A percentile compares a stretch with the other conserved stretches of the same genome.
These are phyloP conservation scores for Streptanthus diversifolius DNA, from an alignment of 345 rosid species.

Conservation along the genomic window DNA sequence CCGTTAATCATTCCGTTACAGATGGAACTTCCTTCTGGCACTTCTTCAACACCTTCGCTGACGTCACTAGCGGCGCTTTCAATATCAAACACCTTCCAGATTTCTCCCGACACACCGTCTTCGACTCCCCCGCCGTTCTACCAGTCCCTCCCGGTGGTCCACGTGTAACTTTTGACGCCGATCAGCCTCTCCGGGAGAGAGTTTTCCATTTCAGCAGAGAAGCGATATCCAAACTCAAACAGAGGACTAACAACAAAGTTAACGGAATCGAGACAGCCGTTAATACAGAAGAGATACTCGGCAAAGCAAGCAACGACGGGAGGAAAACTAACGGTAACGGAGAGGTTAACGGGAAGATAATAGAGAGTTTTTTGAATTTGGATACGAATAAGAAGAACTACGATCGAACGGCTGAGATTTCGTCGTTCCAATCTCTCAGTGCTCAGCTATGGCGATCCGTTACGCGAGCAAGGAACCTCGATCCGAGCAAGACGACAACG, in stretches of 20 bases:
- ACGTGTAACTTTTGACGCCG: conserved; percentile 56
- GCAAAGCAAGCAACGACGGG: conserved; percentile 53
- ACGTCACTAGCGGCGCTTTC: conserved; percentile 50
- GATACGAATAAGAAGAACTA: conserved; percentile 8
- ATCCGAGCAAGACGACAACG: conserved; percentile 57
- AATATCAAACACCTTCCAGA: conserved; percentile 60
- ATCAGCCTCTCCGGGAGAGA: conserved; percentile 75
- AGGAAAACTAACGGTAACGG: conserved; percentile 46
- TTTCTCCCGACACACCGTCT: conserved; percentile 58
- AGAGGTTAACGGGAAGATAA: conserved; percentile 39
- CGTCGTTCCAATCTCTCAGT: conserved; percentile 85
- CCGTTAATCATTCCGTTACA: conserved; percentile 79
- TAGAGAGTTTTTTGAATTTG: conserved; percentile 11
- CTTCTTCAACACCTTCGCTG: conserved; percentile 85
- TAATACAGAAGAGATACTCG: conserved; percentile 39
- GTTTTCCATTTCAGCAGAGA: conserved; percentile 80
- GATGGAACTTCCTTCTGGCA: conserved; percentile 98
- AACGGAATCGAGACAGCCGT: conserved; percentile 18
- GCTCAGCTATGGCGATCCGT: conserved; percentile 88
- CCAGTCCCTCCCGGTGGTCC: conserved; percentile 79
- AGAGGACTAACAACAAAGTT: conserved; percentile 56
- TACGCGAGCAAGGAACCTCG: conserved; percentile 75
- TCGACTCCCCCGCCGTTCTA: conserved; percentile 60
- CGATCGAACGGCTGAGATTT: conserved; percentile 56
- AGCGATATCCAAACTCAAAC: conserved; percentile 60